Conservation (phyloP, 116 monocot genomes). For the Cymodocea nodosa region DNA sequence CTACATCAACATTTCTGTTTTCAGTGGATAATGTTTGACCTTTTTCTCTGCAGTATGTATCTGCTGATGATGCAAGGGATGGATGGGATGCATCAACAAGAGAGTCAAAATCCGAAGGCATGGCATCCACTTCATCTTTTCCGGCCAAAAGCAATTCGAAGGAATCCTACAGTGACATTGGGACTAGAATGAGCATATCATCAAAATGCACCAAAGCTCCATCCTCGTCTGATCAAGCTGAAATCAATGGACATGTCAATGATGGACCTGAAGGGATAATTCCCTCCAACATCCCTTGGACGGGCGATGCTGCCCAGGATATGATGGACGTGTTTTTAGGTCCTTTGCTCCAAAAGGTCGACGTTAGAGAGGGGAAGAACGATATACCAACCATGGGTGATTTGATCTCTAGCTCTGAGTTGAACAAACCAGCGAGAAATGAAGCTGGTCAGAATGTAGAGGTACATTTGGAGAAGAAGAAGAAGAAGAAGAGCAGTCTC, state of each 20-base stretch:
- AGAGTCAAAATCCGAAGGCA: conserved; percentile 8
- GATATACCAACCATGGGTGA: conserved; percentile 6
- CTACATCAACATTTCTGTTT: background rate
- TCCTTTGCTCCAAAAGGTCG: conserved; percentile 38
- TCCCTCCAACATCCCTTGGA: conserved; percentile 6
- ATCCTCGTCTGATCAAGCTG: conserved; percentile 12
- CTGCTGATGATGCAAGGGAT: conserved; percentile 25
- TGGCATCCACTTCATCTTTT: background rate
- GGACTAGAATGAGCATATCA: background rate
- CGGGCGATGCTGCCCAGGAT: conserved; percentile 50
- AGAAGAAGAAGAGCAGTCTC: conserved; percentile 63
- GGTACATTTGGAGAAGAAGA: conserved; percentile 35
- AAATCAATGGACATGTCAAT: conserved; percentile 5
- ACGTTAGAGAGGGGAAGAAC: conserved; percentile 3
- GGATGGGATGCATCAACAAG: background rate
- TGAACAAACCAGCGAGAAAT: background rate
- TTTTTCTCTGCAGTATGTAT: conserved; percentile 41
- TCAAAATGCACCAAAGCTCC: conserved; percentile 11
- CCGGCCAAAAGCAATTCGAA: background rate
- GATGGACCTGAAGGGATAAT: conserved; percentile 8
- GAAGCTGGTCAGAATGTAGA: conserved; percentile 9
- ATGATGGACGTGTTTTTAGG: conserved; percentile 67
- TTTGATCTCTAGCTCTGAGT: background rate
- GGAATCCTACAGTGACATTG: background rate
- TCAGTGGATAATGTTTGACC: background rate